Conservation (phyloP, 805 yeast species). For the Saccharomycopsis guyanensis region DNA sequence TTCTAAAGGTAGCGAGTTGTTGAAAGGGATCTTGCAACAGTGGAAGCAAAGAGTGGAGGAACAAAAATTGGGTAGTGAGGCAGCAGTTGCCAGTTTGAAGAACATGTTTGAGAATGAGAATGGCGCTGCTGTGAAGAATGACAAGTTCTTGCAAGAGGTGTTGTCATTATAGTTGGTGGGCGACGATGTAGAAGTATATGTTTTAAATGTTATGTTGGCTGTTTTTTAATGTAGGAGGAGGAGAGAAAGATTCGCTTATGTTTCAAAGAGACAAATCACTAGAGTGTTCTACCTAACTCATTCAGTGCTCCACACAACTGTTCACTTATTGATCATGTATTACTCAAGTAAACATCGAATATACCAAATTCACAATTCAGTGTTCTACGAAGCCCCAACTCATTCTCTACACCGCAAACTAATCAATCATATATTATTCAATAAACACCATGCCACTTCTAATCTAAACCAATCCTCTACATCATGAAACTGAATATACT, state of each 20-base stretch:
- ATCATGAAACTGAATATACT: conserved; percentile 61
- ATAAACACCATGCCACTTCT: neutral
- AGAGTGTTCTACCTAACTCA: too few relatives aligned
- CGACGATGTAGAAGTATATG: neutral
- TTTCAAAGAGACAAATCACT: too few relatives aligned
- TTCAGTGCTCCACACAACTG: too few relatives aligned
- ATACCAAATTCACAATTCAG: too few relatives aligned
- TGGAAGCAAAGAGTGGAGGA: conserved; percentile 43
- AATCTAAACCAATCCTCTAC: neutral
- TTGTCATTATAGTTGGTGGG: conserved; percentile 27
- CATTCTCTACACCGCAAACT: too few relatives aligned
- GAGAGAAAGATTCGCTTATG: too few relatives aligned
- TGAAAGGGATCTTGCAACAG: conserved; percentile 41
- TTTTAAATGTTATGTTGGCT: neutral
- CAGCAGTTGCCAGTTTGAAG: conserved; percentile 34
- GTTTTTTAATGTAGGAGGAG: too few relatives aligned
- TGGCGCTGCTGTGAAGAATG: conserved; percentile 25
- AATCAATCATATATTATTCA: too few relatives aligned
- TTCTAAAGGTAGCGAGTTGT: conserved; percentile 38
- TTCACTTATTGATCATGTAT: too few relatives aligned
- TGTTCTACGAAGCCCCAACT: too few relatives aligned
- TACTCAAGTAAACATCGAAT: too few relatives aligned
- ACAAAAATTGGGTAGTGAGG: conserved; percentile 27
- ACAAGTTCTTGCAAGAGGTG: conserved; percentile 41
- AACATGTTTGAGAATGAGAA: conserved; percentile 26